phyloP scores from a whole-genome alignment of 164 flowering plant genomes.

The Santalum album region DNA sequence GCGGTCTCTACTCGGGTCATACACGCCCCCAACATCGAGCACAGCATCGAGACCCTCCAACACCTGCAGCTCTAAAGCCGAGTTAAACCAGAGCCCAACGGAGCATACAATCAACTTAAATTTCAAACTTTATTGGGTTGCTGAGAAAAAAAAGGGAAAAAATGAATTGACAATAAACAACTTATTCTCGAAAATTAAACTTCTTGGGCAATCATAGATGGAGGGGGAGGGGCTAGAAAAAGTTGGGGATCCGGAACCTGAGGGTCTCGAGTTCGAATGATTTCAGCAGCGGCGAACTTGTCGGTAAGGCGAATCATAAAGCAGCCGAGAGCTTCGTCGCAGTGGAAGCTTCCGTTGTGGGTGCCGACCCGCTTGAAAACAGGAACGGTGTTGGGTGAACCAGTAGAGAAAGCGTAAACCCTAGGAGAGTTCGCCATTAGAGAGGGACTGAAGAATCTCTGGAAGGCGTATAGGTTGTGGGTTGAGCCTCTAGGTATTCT shows the following conservation, averaged over 20 bases:
- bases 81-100: too few relatives aligned
- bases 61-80: slow-evolving; percentile 27
- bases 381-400: slow-evolving; percentile 14
- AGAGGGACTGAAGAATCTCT: slow-evolving; percentile 7
- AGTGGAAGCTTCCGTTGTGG: slow-evolving; percentile 97
- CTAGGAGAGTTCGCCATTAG: slow-evolving; percentile 16
- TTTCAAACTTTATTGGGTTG: too few relatives aligned
- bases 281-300: slow-evolving; percentile 58
- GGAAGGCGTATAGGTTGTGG: slow-evolving; percentile 15
- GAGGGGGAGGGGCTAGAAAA: slow-evolving; percentile 1
- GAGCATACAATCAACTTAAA: too few relatives aligned
- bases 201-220: too few relatives aligned
- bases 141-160: not conserved
- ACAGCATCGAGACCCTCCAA: slow-evolving; percentile 62
- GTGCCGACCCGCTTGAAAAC: slow-evolving; percentile 67
- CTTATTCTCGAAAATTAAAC: too few relatives aligned
- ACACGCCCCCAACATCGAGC: slow-evolving; percentile 67
- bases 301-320: slow-evolving; percentile 90
- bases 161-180: not conserved
- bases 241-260: slow-evolving; percentile 28
- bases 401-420: slow-evolving; percentile 27
- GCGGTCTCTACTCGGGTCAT: slow-evolving; percentile 43
- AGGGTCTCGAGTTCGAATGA: slow-evolving; percentile 76
- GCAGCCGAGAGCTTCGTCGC: slow-evolving; percentile 98
- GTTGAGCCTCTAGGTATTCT: slow-evolving; percentile 12